Percentiles rank a stretch among this genome's conserved stretches.
Evolutionary conservation across 2,329 filamentous ascomycete species (phyloP).

Genomic region (Macrophomina tecta): DNA sequence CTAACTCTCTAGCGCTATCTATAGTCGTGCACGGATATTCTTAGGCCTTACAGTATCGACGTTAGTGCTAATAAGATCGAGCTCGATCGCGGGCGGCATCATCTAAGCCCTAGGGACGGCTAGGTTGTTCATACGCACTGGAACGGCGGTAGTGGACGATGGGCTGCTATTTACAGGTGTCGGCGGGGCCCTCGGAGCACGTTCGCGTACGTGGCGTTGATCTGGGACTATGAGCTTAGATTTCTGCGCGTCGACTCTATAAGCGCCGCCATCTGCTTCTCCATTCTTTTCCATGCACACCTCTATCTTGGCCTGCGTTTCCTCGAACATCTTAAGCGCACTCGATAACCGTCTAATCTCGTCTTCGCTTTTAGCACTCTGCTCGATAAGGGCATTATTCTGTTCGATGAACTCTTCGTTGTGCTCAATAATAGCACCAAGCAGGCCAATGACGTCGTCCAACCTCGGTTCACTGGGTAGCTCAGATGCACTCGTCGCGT

Average conservation of each 20-base stretch:
- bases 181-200: no score
- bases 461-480: neutral
- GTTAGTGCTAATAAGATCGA: neutral
- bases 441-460: neutral
- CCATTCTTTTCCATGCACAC: neutral
- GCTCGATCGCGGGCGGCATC: neutral
- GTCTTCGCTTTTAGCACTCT: neutral
- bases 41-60: neutral
- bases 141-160: neutral
- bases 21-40: neutral
- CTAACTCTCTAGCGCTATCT: neutral
- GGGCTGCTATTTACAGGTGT: neutral
- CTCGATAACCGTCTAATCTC: neutral
- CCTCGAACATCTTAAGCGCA: neutral
- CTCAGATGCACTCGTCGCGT: neutral
- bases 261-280: neutral
- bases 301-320: slow-evolving; percentile 1
- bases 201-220: neutral
- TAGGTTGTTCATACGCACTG: neutral
- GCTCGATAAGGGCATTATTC: neutral
- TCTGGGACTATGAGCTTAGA: neutral
- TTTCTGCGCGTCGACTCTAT: neutral
- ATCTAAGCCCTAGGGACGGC: neutral
- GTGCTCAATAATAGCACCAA: neutral
- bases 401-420: neutral